Percentiles rank a stretch among this genome's conserved stretches.
These are phyloP conservation scores for Diophrys sp. DNA, from an alignment of 73 alveolate species.

Conservation along the genomic window DNA sequence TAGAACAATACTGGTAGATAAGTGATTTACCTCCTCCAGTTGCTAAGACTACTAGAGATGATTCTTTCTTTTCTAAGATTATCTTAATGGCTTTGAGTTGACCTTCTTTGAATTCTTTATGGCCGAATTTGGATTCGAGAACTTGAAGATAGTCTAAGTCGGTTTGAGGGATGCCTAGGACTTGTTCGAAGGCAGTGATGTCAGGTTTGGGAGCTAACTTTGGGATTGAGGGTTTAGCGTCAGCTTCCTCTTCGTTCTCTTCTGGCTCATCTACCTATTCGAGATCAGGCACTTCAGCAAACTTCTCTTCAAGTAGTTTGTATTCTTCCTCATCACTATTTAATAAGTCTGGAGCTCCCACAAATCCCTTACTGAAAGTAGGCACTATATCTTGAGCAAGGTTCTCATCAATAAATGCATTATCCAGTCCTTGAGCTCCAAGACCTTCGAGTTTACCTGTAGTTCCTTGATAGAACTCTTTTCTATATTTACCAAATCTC, in stretches of 20 bases:
- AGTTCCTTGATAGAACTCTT: not conserved
- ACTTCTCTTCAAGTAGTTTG: not conserved
- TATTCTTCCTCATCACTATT: not conserved
- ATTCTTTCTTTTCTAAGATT: conserved; percentile 52
- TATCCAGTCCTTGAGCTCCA: conserved; percentile 52
- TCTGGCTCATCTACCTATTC: too few species aligned
- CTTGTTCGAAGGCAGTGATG: not conserved
- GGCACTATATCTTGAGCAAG: conserved; percentile 45
- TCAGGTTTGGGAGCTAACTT: not conserved
- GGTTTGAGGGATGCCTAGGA: conserved; percentile 17
- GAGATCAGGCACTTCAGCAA: not conserved
- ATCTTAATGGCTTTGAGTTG: conserved; percentile 62
- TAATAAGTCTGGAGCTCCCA: not conserved
- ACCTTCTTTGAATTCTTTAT: conserved; percentile 52
- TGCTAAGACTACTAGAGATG: conserved; percentile 78
- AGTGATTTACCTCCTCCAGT: conserved; percentile 92
- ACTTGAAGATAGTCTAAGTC: conserved; percentile 44
- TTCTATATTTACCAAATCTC: not conserved
- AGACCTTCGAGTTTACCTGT: conserved; percentile 36
- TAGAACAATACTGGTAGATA: conserved; percentile 77
- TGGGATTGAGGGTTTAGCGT: not conserved
- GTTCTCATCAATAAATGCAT: conserved; percentile 10
- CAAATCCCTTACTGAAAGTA: conserved; percentile 20
- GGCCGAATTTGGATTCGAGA: conserved; percentile 48
- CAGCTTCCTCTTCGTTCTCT: not conserved